Percentiles rank a stretch among this genome's conserved stretches.
These are phyloP conservation scores for Podospora tetraspora DNA, from an alignment of 495 filamentous ascomycete species.

Conservation along the genomic window DNA sequence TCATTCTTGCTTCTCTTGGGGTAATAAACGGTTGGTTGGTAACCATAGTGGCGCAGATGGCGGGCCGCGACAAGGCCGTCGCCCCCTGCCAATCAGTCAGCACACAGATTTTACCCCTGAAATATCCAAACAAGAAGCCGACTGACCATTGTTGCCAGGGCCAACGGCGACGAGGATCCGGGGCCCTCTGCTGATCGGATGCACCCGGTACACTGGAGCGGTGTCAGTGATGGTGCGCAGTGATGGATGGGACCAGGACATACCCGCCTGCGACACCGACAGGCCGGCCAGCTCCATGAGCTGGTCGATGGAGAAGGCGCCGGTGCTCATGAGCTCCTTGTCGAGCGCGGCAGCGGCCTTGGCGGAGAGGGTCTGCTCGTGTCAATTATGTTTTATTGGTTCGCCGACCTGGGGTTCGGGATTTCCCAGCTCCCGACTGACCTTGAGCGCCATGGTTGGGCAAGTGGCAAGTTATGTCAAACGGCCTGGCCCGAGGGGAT, in stretches of 20 bases:
- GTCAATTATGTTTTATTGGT: too few species aligned
- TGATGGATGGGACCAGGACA: slow-evolving; percentile 18
- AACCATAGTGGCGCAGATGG: slow-evolving; percentile 91
- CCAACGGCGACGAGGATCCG: slow-evolving; percentile 84
- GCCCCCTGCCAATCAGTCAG: slow-evolving; percentile 55
- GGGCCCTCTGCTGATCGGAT: slow-evolving; percentile 66
- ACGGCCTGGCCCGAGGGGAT: neutral
- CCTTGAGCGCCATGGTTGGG: slow-evolving; percentile 44
- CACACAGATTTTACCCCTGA: slow-evolving; percentile 16
- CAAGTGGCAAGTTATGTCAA: neutral
- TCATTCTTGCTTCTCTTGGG: slow-evolving; percentile 87
- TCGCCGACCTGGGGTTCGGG: too few species aligned
- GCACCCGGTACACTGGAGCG: slow-evolving; percentile 68
- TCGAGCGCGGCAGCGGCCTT: slow-evolving; percentile 86
- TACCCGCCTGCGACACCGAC: slow-evolving; percentile 88
- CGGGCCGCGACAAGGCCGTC: slow-evolving; percentile 94
- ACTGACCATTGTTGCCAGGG: slow-evolving; percentile 86
- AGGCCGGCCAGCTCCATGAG: slow-evolving; percentile 95
- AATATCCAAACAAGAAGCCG: slow-evolving; percentile 9
- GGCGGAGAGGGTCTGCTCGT: slow-evolving; percentile 68
- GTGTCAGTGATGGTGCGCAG: neutral
- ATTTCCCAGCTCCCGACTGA: slow-evolving; percentile 17
- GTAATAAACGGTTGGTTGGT: slow-evolving; percentile 85
- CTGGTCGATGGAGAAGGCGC: slow-evolving; percentile 92
- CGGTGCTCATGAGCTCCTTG: slow-evolving; percentile 86